Percentiles rank a stretch among this genome's conserved stretches.
These are phyloP conservation scores for Acmispon strigosus DNA, from an alignment of 306 rosid genomes.

Conservation along the genomic window DNA sequence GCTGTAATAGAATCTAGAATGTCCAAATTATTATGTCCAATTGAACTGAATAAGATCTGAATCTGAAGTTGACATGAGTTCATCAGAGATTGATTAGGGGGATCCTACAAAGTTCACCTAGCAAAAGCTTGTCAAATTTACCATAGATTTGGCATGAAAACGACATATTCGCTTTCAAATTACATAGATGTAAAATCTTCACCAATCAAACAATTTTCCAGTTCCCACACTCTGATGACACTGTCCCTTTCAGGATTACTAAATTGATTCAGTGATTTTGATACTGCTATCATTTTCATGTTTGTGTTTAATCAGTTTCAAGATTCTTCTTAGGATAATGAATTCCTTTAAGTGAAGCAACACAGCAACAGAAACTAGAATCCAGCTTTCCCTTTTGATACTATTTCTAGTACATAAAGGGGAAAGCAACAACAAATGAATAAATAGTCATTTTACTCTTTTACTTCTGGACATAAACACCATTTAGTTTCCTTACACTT, in stretches of 20 bases:
- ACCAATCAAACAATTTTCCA: conserved; percentile 19
- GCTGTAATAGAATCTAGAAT: conserved; percentile 19
- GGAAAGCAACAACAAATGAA: too few species aligned
- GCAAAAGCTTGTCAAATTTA: conserved; percentile 5
- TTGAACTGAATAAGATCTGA: conserved; percentile 16
- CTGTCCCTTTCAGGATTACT: conserved; percentile 19
- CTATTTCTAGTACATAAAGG: too few species aligned
- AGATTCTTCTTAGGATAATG: conserved; percentile 3
- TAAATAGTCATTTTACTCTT: background rate
- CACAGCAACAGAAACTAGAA: background rate
- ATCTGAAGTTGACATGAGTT: conserved; percentile 21
- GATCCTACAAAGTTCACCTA: conserved; percentile 7
- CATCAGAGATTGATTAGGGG: conserved; percentile 3
- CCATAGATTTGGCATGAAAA: conserved; percentile 22
- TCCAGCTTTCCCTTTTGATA: background rate
- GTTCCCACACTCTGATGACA: conserved; percentile 1
- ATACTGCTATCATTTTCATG: conserved; percentile 29
- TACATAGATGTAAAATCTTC: background rate
- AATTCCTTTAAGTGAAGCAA: conserved; percentile 10
- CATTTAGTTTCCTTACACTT: background rate
- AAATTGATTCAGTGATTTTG: conserved; percentile 24
- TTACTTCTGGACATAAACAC: background rate
- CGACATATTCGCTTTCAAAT: conserved; percentile 13
- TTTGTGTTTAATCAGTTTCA: background rate
- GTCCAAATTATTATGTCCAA: conserved; percentile 21